Percentiles rank a stretch among this genome's conserved stretches.
phyloP scores from a whole-genome alignment of 345 rosid species.

The Citrus glauca region DNA sequence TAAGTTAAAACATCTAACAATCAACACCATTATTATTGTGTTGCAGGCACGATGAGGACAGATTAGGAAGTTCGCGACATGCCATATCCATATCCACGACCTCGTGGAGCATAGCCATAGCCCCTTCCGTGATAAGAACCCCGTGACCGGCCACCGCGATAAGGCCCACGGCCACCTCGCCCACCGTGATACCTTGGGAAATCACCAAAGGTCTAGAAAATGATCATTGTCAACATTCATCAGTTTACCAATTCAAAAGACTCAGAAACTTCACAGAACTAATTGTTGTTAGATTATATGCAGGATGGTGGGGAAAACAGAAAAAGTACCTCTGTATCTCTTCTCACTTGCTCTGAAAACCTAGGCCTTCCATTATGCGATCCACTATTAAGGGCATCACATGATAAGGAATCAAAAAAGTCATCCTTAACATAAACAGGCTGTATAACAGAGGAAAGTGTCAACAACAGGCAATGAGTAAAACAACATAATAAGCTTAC shows the following conservation, averaged over 20 bases:
- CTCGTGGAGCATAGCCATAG: slow-evolving; percentile 20
- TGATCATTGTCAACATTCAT: not conserved
- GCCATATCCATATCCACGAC: slow-evolving; percentile 21
- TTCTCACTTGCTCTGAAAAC: slow-evolving; percentile 49
- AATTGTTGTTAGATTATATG: not conserved
- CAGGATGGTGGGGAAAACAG: not conserved
- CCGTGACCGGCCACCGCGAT: slow-evolving; percentile 26
- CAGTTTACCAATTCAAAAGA: not conserved
- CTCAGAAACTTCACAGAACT: not conserved
- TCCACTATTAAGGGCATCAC: slow-evolving; percentile 30
- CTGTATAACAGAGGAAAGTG: slow-evolving; percentile 22
- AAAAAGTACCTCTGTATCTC: slow-evolving; percentile 44
- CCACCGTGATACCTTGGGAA: slow-evolving; percentile 24
- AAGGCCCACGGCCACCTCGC: slow-evolving; percentile 28
- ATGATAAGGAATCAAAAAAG: slow-evolving; percentile 54
- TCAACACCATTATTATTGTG: not conserved
- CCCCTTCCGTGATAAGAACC: slow-evolving; percentile 20
- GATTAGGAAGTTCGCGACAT: not conserved
- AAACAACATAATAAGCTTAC: not conserved
- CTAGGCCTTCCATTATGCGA: slow-evolving; percentile 40
- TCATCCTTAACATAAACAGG: slow-evolving; percentile 53
- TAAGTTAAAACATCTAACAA: not conserved
- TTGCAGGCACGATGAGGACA: not conserved
- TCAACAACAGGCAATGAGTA: not conserved
- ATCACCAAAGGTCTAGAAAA: slow-evolving; percentile 30